These are phyloP conservation scores for Leishmania martiniquensis DNA, from an alignment of 208 protist genomes.

Conservation along the genomic window DNA sequence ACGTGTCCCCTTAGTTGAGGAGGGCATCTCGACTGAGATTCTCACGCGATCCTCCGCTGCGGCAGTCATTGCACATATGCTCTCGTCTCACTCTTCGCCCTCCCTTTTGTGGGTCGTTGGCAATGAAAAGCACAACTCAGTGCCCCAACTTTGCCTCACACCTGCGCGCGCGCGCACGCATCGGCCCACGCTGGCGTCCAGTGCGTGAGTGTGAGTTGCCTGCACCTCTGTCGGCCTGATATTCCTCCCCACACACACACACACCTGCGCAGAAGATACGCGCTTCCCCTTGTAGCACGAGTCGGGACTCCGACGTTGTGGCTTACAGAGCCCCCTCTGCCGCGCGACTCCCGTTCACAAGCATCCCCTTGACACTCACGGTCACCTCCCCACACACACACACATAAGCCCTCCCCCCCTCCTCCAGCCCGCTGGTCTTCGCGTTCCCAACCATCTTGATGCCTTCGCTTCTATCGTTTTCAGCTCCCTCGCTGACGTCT, in stretches of 20 bases:
- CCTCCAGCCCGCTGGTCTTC: background rate
- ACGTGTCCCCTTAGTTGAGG: background rate
- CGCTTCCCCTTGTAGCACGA: background rate
- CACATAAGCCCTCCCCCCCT: no score
- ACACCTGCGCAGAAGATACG: background rate
- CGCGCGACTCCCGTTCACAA: background rate
- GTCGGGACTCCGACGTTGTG: background rate
- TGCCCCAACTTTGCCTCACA: background rate
- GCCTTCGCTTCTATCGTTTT: background rate
- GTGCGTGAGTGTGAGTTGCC: background rate
- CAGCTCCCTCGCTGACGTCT: background rate
- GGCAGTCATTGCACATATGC: background rate
- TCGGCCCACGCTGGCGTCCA: background rate
- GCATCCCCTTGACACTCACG: background rate
- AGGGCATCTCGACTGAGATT: background rate
- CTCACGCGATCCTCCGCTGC: background rate
- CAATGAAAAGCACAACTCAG: background rate
- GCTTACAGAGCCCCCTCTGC: background rate
- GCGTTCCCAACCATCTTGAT: background rate
- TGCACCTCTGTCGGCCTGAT: background rate
- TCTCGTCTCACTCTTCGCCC: background rate
- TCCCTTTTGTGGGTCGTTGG: background rate
- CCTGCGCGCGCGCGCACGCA: background rate
- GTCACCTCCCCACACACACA: no score
- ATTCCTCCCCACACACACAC: background rate